These are phyloP conservation scores for Xylariaceae sp. DNA, from an alignment of 2,329 filamentous ascomycete species.

Conservation along the genomic window DNA sequence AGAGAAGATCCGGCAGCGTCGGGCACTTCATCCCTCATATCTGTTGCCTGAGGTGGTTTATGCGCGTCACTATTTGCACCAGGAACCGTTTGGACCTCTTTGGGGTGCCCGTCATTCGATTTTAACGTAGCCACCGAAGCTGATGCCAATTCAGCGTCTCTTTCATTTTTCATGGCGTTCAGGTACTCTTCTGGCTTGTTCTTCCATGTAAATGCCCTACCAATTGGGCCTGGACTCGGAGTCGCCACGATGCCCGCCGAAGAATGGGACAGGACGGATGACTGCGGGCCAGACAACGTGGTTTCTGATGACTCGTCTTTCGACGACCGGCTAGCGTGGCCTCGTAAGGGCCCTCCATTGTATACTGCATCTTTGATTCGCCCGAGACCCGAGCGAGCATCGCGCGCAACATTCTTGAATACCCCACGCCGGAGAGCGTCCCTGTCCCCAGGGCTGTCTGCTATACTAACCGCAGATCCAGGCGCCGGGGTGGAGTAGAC, in stretches of 20 bases:
- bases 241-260: constrained; percentile 41
- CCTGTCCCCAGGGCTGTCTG: constrained; percentile 54
- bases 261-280: constrained; percentile 42
- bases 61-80: constrained; percentile 21
- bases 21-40: constrained; percentile 27
- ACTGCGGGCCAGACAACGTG: constrained; percentile 38
- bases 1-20: constrained; percentile 54
- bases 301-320: constrained; percentile 56
- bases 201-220: constrained; percentile 65
- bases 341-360: constrained; percentile 57
- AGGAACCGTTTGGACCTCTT: constrained; percentile 13
- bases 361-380: constrained; percentile 82
- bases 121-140: constrained; percentile 13
- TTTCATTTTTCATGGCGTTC: constrained; percentile 43
- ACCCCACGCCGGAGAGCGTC: constrained; percentile 66
- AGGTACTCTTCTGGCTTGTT: constrained; percentile 64
- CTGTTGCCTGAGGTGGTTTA: constrained; percentile 19
- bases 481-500: constrained; percentile 49
- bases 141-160: constrained; percentile 29
- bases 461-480: constrained; percentile 49
- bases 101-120: constrained; percentile 13
- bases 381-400: constrained; percentile 80
- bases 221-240: constrained; percentile 42
- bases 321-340: constrained; percentile 57
- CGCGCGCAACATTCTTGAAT: constrained; percentile 79